Conservation (phyloP, 2,329 filamentous ascomycete genomes). For the Penicillium expansum region DNA sequence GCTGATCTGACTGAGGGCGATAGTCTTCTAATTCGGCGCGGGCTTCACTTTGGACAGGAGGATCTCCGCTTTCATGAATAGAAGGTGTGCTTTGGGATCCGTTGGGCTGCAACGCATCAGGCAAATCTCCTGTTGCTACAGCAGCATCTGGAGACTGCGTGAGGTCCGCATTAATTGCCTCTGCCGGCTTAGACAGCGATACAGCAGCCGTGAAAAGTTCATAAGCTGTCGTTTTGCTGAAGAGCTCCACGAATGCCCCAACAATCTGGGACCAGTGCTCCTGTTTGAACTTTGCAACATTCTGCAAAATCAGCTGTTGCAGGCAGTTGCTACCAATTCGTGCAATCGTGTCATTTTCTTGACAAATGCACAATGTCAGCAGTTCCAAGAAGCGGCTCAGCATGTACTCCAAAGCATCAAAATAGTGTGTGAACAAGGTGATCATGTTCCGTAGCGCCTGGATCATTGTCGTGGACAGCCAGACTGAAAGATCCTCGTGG, state of each 20-base stretch:
- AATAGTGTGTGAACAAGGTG: slow-evolving; percentile 97
- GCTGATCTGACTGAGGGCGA: slow-evolving; percentile 72
- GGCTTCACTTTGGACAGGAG: slow-evolving; percentile 35
- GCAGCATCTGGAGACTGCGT: slow-evolving; percentile 21
- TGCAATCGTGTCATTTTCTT: slow-evolving; percentile 98
- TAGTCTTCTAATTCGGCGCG: slow-evolving; percentile 74
- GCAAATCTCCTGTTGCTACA: slow-evolving; percentile 22
- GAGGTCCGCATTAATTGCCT: slow-evolving; percentile 30
- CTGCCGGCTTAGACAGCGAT: slow-evolving; percentile 43
- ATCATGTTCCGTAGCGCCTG: slow-evolving; percentile 98
- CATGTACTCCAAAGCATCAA: slow-evolving; percentile 95
- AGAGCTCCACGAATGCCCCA: slow-evolving; percentile 91
- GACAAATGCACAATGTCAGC: slow-evolving; percentile 91
- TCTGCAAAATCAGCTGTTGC: slow-evolving; percentile 93
- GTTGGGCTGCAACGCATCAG: slow-evolving; percentile 29
- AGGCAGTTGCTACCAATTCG: slow-evolving; percentile 97
- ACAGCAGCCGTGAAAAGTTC: slow-evolving; percentile 87
- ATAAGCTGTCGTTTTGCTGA: slow-evolving; percentile 89
- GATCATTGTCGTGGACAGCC: slow-evolving; percentile 99
- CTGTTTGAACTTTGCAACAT: slow-evolving; percentile 83
- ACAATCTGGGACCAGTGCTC: slow-evolving; percentile 95
- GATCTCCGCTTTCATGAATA: slow-evolving; percentile 35
- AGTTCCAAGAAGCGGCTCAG: slow-evolving; percentile 95
- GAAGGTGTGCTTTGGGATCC: slow-evolving; percentile 28
- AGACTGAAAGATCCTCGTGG: slow-evolving; percentile 95